Base-by-base conservation (phyloP, 1,139 yeast species). In the Nakaseomyces sp. region DNA sequence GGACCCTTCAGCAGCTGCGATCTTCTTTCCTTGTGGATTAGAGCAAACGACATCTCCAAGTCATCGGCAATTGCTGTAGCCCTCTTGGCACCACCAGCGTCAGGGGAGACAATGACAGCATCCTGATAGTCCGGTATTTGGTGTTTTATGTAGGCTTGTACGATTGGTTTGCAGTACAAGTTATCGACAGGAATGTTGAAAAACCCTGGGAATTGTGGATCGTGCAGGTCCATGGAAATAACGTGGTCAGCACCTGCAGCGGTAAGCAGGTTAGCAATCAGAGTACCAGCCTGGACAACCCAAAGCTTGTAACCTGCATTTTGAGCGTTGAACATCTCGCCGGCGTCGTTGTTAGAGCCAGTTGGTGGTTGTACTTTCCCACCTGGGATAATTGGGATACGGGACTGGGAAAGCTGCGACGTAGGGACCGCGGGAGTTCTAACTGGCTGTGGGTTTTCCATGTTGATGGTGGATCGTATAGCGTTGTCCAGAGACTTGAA, bases 151-250 rank as follows among this genome's bases (percentile, higher is more conserved):
- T 85, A 89, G 53, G 84, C 82, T 63, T 84, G 87, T 47, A 87
- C 70, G 45, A 87, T 68, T 3, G 96, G 96, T 60, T 83, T 82
- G 45, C 91, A 84, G 63, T 86, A 85, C 50, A 89, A 67, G 61
- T 89, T 89, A 61, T 89, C 97, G 30, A 89, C 96, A 2, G 96
- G 95, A 35, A 88, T 81, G 56, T 85, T 87, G 63, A 89, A 88
- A 58, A 83, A 88, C 3, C 96, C 96, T 63, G 88, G 96, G 64
- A 85, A 88, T 66, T 88, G 96, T 3, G 91, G 87, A 61, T 89
- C 98, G 61, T 91, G 98, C 47, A 93, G 72, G 61, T 93, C 99
- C 97, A 91, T 89, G 9, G 99, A 91, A 50, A 93, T 88, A 50
- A 91, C 80, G 57, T 94, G 89, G 65, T 93, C 95, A 1, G 97